Base-by-base conservation (phyloP, 495 filamentous ascomycete species). In the Aspergillus panamensis region DNA sequence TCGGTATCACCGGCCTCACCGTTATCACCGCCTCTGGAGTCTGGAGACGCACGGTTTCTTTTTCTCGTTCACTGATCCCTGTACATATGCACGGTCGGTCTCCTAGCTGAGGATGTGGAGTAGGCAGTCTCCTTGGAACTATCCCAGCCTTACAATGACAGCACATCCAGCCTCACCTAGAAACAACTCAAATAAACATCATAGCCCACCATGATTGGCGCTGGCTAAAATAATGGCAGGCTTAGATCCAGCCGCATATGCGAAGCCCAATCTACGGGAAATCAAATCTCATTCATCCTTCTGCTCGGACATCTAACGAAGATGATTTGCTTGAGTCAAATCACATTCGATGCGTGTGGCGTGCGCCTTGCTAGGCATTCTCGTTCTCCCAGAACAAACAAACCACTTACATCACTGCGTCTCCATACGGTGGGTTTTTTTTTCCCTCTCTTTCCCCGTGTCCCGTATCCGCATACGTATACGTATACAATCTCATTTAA, bases 71-170 rank as follows among this genome's bases (percentile, higher is more conserved):
- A 8, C 35, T n/a, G 10, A 3, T 8, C 35, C 33, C 33, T 37
- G 33, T 37, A 14, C 33, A 12, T 10, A 39, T 39, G 35, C 35
- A 39, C 3, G 14, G 8, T 39, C 8, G 8, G 35, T 39, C 10
- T 25, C 10, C 35, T 39, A 39, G 35, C 14, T 10, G 14, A n/a
- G 35, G 35, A n/a, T 39, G 35, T 12, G 35, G 35, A 39, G 35
- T 39, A 39, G n/a, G n/a, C n/a, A n/a, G 14, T n/a, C 8, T 39
- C 35, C 35, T 12, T 39, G 6, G 35, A 39, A 39, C 25, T 14
- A 8, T 40, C 20, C 42, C 42, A 45, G 42, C 42, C 42, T 45
- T 45, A 45, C 17, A n/a, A 20, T 45, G 42, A 45, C 42, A 45
- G 17, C 42, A 21, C n/a, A 45, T 45, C 42, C 42, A 45, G 42